A percentile compares a stretch with the other conserved stretches of the same genome.
phyloP scores from a whole-genome alignment of 495 filamentous ascomycete species.

The Talaromyces liani region DNA sequence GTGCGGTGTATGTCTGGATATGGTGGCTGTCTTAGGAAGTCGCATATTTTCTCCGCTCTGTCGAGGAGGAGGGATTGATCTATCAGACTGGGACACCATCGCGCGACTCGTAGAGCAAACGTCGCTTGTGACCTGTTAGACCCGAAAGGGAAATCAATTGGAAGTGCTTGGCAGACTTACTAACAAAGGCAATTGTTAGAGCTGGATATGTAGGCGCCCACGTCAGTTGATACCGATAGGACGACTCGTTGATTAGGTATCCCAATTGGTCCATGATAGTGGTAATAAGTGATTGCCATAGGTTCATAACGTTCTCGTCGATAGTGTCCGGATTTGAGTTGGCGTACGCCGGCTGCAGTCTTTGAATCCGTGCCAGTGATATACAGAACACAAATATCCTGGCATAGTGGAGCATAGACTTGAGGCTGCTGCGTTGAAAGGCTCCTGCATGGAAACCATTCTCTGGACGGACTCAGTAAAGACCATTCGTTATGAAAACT shows the following conservation, averaged over 20 bases:
- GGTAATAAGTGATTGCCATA: constrained; percentile 32
- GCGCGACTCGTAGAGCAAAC: constrained; percentile 32
- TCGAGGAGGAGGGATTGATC: constrained; percentile 28
- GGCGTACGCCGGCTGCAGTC: constrained; percentile 21
- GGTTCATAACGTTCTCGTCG: constrained; percentile 20
- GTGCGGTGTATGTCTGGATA: constrained; percentile 39
- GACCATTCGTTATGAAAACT: background rate
- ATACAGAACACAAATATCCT: constrained; percentile 32
- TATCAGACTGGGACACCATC: constrained; percentile 34
- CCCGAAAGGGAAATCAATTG: background rate
- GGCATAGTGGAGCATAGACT: constrained; percentile 32
- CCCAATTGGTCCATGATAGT: constrained; percentile 33
- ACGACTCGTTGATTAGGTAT: constrained; percentile 28
- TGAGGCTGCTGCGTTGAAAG: constrained; percentile 35
- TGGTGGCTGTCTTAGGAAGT: constrained; percentile 33
- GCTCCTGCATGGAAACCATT: constrained; percentile 35
- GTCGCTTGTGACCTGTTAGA: constrained; percentile 21
- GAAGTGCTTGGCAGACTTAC: constrained; percentile 19
- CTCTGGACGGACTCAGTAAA: constrained; percentile 13
- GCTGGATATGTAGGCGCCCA: constrained; percentile 38
- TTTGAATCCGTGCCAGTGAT: constrained; percentile 33
- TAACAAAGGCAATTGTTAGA: constrained; percentile 35
- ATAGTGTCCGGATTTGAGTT: constrained; percentile 18
- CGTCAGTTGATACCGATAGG: constrained; percentile 31
- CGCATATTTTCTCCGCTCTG: constrained; percentile 29